phyloP scores from a whole-genome alignment of 176 grass and related monocot species.

The Poa pratensis region DNA sequence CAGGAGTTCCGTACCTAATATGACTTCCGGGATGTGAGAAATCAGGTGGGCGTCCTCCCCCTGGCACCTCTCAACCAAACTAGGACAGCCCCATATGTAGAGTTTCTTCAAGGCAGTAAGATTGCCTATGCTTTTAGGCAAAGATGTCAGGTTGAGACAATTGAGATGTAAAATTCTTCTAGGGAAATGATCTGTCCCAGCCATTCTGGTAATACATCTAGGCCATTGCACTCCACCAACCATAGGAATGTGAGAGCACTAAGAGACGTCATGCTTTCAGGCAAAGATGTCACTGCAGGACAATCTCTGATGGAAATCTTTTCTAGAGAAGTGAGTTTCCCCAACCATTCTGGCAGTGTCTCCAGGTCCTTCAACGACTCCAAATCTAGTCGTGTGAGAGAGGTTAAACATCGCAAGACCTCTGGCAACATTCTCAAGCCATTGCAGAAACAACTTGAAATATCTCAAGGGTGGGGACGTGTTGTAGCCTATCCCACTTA shows the following conservation, averaged over 20 bases:
- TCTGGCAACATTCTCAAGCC: background rate
- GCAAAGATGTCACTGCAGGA: too few species aligned
- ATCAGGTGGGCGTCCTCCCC: background rate
- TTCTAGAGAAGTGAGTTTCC: too few species aligned
- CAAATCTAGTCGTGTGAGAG: background rate
- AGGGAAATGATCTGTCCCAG: background rate
- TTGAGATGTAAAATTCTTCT: background rate
- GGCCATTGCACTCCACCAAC: too few species aligned
- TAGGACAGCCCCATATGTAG: background rate
- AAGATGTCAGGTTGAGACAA: background rate
- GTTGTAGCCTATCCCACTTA: background rate
- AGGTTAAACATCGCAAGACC: background rate
- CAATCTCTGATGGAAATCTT: background rate
- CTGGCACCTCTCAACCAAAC: background rate
- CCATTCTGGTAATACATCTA: background rate
- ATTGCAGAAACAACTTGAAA: fast-evolving
- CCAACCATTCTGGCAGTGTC: too few species aligned
- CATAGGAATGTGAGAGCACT: background rate
- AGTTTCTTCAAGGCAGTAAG: background rate
- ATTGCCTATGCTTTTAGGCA: background rate
- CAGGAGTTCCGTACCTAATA: background rate
- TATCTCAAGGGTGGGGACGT: background rate
- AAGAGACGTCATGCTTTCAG: background rate
- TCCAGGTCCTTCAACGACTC: background rate
- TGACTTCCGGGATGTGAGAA: background rate